Evolutionary conservation across 768 basidiomycete species (phyloP), one percentile per base, ranked within the genome.

Genomic region (Dacryopinax primogenitus): DNA sequence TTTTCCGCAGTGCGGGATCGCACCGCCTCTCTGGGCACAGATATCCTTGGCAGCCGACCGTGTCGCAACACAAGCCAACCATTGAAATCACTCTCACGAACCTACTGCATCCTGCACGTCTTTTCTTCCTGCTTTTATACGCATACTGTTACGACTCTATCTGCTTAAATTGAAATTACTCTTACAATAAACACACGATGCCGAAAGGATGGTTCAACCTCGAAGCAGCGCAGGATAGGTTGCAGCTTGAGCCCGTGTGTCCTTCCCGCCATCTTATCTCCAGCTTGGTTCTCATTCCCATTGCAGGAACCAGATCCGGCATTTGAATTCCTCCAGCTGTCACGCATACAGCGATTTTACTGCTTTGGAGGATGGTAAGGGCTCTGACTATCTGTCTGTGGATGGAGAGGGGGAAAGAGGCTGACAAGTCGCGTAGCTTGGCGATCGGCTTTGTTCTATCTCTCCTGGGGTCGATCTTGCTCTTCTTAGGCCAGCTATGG

Each of bases 151-250:
- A n/a, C n/a, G n/a, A n/a, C n/a, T n/a, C n/a, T n/a, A n/a, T n/a
- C n/a, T n/a, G n/a, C n/a, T 6, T 44, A 6, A 18, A 15, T 44
- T 44, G 6, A 18, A 6, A 6, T 18, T 44, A 15, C 16, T 6
- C 41, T 44, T 6, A 23, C 4, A 44, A 44, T 15, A 44, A 44
- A 18, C 18, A 23, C 41, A 44, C 41, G 18, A 3, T n/a, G n/a
- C 18, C 6, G 30, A 88, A 86, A 77, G 89, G 90, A 70, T 92
- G 90, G 90, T 82, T 91, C 73, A 92, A 92, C 72, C 84, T 92
- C 71, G 67, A 70, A 34, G 69, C 62, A 39, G 33, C 34, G 37
- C 33, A 35, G 62, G 51, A 58, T 30, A 33, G 18, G 62, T 23
- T 63, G 33, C 37, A 35, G 62, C 18, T 63, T 11, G 62, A 63